A percentile compares a stretch with the other conserved stretches of the same genome.
Evolutionary conservation across 2,329 filamentous ascomycete species (phyloP).

Genomic region (Colletotrichum orchidophilum): DNA sequence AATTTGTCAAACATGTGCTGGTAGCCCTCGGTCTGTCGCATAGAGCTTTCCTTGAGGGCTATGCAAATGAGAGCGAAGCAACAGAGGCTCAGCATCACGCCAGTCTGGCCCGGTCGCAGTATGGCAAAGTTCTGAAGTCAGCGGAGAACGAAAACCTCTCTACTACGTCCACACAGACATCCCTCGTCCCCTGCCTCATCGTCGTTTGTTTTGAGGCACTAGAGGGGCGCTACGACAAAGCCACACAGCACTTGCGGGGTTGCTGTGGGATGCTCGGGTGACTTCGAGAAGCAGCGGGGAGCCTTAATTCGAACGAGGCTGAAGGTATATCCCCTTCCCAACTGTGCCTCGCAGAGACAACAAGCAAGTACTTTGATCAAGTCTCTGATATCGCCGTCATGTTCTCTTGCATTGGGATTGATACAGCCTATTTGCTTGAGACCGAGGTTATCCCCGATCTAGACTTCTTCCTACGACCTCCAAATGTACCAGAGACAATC

Average conservation of each 20-base stretch:
- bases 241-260: conserved; percentile 35
- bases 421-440: conserved; percentile 37
- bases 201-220: conserved; percentile 39
- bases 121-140: not conserved
- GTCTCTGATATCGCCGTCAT: conserved; percentile 36
- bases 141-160: not conserved
- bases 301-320: not conserved
- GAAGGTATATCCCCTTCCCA: not conserved
- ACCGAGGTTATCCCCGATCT: conserved; percentile 1
- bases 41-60: not conserved
- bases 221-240: conserved; percentile 36
- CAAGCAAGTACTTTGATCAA: not conserved
- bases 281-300: not conserved
- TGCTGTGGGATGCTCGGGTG: conserved; percentile 21
- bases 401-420: conserved; percentile 34
- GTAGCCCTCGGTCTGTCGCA: conserved; percentile 5
- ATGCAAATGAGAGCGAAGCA: not conserved
- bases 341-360: not conserved
- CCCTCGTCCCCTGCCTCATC: conserved; percentile 35
- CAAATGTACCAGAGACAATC: not conserved
- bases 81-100: not conserved
- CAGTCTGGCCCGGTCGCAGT: not conserved
- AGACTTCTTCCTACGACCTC: not conserved
- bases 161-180: not conserved
- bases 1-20: not conserved